phyloP scores from a whole-genome alignment of 768 basidiomycete species.

The Panus rudis region DNA sequence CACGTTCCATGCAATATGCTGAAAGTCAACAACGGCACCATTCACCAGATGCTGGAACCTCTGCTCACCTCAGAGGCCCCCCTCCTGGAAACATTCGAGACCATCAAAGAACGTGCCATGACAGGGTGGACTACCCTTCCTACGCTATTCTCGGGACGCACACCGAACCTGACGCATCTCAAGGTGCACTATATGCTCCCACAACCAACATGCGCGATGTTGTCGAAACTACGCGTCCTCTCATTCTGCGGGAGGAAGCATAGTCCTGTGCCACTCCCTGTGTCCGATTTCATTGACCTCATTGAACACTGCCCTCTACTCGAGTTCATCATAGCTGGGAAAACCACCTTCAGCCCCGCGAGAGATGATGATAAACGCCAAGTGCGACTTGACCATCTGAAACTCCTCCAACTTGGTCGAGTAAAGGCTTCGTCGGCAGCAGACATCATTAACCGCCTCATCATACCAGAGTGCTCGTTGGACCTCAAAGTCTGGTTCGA shows the following conservation, averaged over 20 bases:
- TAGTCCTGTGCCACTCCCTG: slow-evolving; percentile 12
- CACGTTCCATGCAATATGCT: slow-evolving; percentile 18
- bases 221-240: slow-evolving; percentile 14
- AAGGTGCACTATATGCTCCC: slow-evolving; percentile 17
- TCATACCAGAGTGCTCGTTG: slow-evolving; percentile 18
- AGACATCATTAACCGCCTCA: slow-evolving; percentile 16
- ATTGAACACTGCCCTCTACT: slow-evolving; percentile 18
- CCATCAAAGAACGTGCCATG: slow-evolving; percentile 13
- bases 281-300: slow-evolving; percentile 18
- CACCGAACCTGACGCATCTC: slow-evolving; percentile 15
- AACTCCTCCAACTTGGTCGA: slow-evolving; percentile 17
- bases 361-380: slow-evolving; percentile 13
- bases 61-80: slow-evolving; percentile 17
- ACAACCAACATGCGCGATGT: slow-evolving; percentile 9
- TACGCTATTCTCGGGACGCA: slow-evolving; percentile 15
- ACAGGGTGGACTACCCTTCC: slow-evolving; percentile 16
- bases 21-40: slow-evolving; percentile 11
- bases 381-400: slow-evolving; percentile 17
- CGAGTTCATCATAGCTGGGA: slow-evolving; percentile 14
- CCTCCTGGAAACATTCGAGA: slow-evolving; percentile 17
- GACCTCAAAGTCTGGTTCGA: slow-evolving; percentile 19
- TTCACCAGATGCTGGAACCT: slow-evolving; percentile 11
- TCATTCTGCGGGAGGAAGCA: slow-evolving; percentile 20
- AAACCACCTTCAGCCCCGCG: slow-evolving; percentile 14
- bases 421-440: slow-evolving; percentile 12